phyloP scores from a whole-genome alignment of 176 grass and related monocot species.

The Eleusine coracana region DNA sequence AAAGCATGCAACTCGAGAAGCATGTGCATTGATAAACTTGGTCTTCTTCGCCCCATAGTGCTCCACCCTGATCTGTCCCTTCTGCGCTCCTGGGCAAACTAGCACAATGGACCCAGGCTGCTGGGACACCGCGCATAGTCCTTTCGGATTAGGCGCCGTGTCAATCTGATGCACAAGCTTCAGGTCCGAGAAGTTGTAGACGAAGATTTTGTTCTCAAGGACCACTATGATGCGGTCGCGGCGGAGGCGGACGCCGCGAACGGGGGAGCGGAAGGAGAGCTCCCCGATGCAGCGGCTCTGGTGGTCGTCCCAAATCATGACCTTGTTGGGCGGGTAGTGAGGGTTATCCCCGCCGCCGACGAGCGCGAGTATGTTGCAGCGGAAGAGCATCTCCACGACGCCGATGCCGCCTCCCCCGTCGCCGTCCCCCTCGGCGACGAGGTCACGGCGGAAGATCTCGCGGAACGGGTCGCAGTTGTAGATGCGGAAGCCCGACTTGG shows the following conservation, averaged over 20 bases:
- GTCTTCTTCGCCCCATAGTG: conserved; percentile 84
- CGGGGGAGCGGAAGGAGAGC: conserved; percentile 82
- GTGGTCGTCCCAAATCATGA: conserved; percentile 96
- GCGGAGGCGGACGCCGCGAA: conserved; percentile 76
- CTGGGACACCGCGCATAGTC: conserved; percentile 88
- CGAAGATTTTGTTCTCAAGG: conserved; percentile 89
- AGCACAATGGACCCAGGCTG: conserved; percentile 86
- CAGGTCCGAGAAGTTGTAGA: conserved; percentile 92
- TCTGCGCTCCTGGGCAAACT: conserved; percentile 83
- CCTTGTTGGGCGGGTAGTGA: conserved; percentile 78
- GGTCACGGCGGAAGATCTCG: conserved; percentile 93
- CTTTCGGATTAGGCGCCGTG: conserved; percentile 81
- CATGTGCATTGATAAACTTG: conserved; percentile 91
- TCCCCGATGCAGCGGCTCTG: conserved; percentile 94
- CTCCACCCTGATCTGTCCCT: conserved; percentile 92
- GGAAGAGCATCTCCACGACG: conserved; percentile 88
- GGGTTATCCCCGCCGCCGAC: conserved; percentile 68
- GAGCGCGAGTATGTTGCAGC: conserved; percentile 87
- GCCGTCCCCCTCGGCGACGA: conserved; percentile 33
- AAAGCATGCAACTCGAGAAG: conserved; percentile 90
- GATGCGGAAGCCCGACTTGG: conserved; percentile 92
- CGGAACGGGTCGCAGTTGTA: conserved; percentile 99
- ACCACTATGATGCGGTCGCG: conserved; percentile 90
- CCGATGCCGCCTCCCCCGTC: conserved; percentile 55
- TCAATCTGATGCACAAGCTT: conserved; percentile 98